phyloP scores from a whole-genome alignment of 495 filamentous ascomycete genomes.

The Aspergillus saccharolyticus region DNA sequence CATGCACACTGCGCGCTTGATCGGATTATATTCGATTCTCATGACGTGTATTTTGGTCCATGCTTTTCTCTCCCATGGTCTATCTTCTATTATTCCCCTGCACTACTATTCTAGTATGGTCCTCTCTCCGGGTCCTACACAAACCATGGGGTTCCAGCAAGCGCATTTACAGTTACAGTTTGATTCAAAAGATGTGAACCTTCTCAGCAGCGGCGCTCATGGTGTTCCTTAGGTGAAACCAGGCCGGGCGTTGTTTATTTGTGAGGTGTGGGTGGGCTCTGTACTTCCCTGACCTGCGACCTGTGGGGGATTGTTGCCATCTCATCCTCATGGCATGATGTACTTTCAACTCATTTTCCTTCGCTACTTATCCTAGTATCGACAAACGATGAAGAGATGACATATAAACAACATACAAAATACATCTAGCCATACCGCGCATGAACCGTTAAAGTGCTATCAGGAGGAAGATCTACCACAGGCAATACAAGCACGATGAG shows the following conservation, averaged over 20 bases:
- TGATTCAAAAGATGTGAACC: constrained; percentile 20
- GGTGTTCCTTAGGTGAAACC: constrained; percentile 29
- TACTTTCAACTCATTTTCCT: background rate
- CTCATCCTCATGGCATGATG: constrained; percentile 1
- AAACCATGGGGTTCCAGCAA: constrained; percentile 1
- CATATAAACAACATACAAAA: background rate
- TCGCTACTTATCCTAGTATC: constrained; percentile 1
- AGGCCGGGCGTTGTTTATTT: constrained; percentile 22
- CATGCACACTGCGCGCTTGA: background rate
- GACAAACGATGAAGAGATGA: constrained; percentile 24
- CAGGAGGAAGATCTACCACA: background rate
- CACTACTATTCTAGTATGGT: constrained; percentile 7
- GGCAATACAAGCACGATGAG: background rate
- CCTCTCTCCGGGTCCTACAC: constrained; percentile 3
- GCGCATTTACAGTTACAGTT: constrained; percentile 6
- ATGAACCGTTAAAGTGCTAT: background rate
- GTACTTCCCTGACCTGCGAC: too few species aligned
- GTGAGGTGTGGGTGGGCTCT: constrained; percentile 2
- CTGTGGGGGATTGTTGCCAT: background rate
- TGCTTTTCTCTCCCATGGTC: constrained; percentile 10
- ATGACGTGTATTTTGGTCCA: constrained; percentile 18
- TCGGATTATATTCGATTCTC: constrained; percentile 18
- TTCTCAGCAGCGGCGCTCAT: constrained; percentile 34
- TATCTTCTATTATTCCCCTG: background rate
- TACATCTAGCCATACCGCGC: background rate